Evolutionary conservation across 768 basidiomycete species (phyloP), one percentile per base, ranked within the genome.

Genomic region (Dendrothele bispora): DNA sequence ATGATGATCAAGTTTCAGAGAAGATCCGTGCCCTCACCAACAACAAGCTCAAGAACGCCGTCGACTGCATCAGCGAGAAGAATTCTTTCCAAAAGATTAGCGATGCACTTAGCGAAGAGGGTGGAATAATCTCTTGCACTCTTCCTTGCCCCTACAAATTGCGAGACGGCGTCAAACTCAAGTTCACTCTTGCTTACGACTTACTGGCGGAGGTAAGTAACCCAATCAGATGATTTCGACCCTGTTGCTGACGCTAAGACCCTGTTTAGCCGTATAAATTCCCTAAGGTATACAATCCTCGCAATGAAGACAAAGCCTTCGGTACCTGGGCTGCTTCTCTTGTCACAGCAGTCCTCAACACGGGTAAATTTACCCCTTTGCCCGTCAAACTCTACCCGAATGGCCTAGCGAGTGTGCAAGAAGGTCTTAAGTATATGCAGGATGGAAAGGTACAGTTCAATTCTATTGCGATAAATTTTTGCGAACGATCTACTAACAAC

Each of bases 361-460:
- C 29, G 17, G 43, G 43, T 10, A 45, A 35, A 14, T n/a, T 45
- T 21, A 30, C 32, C 12, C 43, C 43, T n/a, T 20, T 45, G 1
- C 43, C 43, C 4, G 36, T 45, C 12, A 45, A 35, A 35, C 30
- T 45, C 32, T 34, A 34, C 25, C 43, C 43, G 4, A 42, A 50
- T 29, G 55, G 55, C 4, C 47, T 57, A 7, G 43, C 37, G 6
- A 42, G 43, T 17, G 39, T 55, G 12, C 49, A 41, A 7, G 54
- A 57, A 12, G 55, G 55, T 2, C 40, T 57, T 21, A 39, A 43
- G 18, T 57, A 52, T 28, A 30, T 49, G 48, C 39, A 50, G 47
- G 26, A 36, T 11, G 55, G 55, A 4, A 54, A 57, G 43, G 50
- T 45, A n/a, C 18, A n/a, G 34, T 45, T 1, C 11, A 3, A 3